phyloP scores from a whole-genome alignment of 352 stramenopile species.

The Globisporangium parvum region DNA sequence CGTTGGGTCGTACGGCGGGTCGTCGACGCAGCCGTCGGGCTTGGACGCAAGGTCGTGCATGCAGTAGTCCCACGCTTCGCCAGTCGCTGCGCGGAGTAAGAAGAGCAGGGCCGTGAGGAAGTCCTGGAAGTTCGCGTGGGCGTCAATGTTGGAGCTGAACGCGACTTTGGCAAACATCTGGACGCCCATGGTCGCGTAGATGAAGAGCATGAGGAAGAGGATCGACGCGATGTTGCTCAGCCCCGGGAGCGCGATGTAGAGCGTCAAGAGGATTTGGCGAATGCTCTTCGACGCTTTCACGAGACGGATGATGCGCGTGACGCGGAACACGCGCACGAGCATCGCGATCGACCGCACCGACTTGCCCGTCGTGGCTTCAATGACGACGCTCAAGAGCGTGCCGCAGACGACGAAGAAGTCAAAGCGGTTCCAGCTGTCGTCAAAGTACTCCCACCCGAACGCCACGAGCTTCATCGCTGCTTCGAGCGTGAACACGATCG shows the following conservation, averaged over 20 bases:
- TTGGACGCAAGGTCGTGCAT: slow-evolving; percentile 82
- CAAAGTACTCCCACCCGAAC: slow-evolving; percentile 78
- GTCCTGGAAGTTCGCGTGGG: slow-evolving; percentile 90
- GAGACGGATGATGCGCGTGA: slow-evolving; percentile 80
- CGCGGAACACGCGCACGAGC: slow-evolving; percentile 88
- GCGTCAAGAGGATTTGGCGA: slow-evolving; percentile 85
- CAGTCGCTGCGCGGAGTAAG: slow-evolving; percentile 87
- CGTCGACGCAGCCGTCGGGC: slow-evolving; percentile 45
- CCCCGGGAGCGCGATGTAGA: slow-evolving; percentile 85
- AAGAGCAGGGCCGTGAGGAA: slow-evolving; percentile 90
- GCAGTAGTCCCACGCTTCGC: slow-evolving; percentile 91
- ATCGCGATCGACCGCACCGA: slow-evolving; percentile 75
- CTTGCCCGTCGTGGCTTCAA: slow-evolving; percentile 45
- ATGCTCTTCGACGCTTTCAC: slow-evolving; percentile 87
- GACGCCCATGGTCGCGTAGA: slow-evolving; percentile 90
- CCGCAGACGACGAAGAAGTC: slow-evolving; percentile 81
- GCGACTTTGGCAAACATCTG: slow-evolving; percentile 90
- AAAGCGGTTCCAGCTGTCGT: slow-evolving; percentile 86
- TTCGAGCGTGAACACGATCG: slow-evolving; percentile 85
- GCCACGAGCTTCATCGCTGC: slow-evolving; percentile 83
- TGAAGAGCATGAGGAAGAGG: slow-evolving; percentile 91
- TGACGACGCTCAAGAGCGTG: slow-evolving; percentile 53
- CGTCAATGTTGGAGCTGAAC: slow-evolving; percentile 64
- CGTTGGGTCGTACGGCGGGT: slow-evolving; percentile 44
- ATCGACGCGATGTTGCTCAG: slow-evolving; percentile 90